Evolutionary conservation across 2,329 filamentous ascomycete genomes (phyloP).

Genomic region (Aaosphaeria arxii): DNA sequence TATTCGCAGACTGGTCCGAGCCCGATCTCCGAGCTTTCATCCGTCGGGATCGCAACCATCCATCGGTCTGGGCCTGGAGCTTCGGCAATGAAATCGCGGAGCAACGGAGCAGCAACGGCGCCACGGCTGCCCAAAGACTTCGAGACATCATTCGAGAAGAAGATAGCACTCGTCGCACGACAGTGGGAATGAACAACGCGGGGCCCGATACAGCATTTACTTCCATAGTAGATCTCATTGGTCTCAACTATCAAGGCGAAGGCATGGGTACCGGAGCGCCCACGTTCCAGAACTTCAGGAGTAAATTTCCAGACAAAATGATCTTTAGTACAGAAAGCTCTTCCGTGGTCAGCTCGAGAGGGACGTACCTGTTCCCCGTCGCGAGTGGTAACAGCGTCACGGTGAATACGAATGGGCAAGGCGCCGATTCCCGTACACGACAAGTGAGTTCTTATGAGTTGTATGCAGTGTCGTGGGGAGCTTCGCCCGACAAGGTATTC

Average conservation of each 20-base stretch:
- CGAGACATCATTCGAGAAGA: slow-evolving; percentile 45
- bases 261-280: slow-evolving; percentile 38
- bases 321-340: slow-evolving; percentile 28
- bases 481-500: slow-evolving; percentile 55
- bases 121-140: slow-evolving; percentile 33
- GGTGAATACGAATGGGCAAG: slow-evolving; percentile 29
- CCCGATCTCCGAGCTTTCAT: slow-evolving; percentile 51
- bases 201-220: slow-evolving; percentile 40
- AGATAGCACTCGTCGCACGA: slow-evolving; percentile 47
- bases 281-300: slow-evolving; percentile 45
- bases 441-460: slow-evolving; percentile 53
- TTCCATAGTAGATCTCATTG: slow-evolving; percentile 45
- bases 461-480: slow-evolving; percentile 47
- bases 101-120: slow-evolving; percentile 38
- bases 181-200: slow-evolving; percentile 49
- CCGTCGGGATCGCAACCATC: slow-evolving; percentile 54
- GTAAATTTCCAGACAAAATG: slow-evolving; percentile 47
- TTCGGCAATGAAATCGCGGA: slow-evolving; percentile 55
- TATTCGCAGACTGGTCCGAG: slow-evolving; percentile 55
- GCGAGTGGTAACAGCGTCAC: slow-evolving; percentile 36
- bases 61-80: slow-evolving; percentile 53
- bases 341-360: slow-evolving; percentile 49
- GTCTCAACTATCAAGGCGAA: slow-evolving; percentile 58
- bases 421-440: slow-evolving; percentile 32
- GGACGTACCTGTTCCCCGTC: slow-evolving; percentile 55